Conservation (phyloP, 345 rosid species). For the Alliaria petiolata region DNA sequence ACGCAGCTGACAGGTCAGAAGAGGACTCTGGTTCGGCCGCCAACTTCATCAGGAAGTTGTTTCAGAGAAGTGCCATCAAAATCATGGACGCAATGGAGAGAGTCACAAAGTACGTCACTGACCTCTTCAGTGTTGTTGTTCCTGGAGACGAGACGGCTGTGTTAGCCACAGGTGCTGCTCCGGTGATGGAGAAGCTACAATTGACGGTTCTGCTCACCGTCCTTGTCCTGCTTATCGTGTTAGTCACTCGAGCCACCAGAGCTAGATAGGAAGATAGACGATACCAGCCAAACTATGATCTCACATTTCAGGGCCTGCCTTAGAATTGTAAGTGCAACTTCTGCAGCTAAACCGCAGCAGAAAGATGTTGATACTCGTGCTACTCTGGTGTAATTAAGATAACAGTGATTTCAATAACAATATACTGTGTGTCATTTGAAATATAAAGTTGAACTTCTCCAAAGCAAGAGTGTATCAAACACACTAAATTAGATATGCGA, state of each 20-base stretch:
- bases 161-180: conserved; percentile 31
- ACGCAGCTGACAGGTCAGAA: conserved; percentile 35
- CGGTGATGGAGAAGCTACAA: conserved; percentile 58
- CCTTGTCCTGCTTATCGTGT: conserved; percentile 69
- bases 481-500: not conserved
- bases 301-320: not conserved
- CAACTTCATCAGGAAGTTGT: conserved; percentile 44
- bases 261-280: conserved; percentile 8
- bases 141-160: conserved; percentile 2
- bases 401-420: conserved; percentile 6
- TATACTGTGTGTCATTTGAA: not conserved
- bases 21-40: conserved; percentile 37
- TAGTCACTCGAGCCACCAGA: conserved; percentile 47
- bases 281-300: not conserved
- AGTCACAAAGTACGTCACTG: conserved; percentile 43
- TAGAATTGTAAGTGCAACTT: not conserved
- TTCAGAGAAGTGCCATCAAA: conserved; percentile 45
- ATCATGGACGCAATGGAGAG: conserved; percentile 46
- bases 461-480: conserved; percentile 7
- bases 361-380: not conserved
- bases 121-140: conserved; percentile 33
- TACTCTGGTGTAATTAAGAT: not conserved
- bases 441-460: not conserved
- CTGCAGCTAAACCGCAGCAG: not conserved
- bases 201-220: conserved; percentile 63